Percentiles rank a stretch among this genome's conserved stretches.
Conservation (phyloP, 169 alveolate genomes). For the Amoebophrya sp. region DNA sequence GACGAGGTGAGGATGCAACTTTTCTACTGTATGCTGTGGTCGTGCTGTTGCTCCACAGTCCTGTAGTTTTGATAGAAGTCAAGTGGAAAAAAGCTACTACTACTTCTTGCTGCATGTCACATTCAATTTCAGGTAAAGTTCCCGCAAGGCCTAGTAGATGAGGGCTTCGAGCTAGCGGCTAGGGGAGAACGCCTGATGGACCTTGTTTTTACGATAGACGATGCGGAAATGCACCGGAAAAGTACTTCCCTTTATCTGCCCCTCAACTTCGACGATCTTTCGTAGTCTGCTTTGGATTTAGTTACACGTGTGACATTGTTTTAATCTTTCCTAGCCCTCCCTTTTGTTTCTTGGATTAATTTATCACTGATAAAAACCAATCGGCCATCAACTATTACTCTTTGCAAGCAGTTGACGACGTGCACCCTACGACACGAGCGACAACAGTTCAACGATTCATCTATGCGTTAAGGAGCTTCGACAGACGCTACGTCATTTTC, state of each 20-base stretch:
- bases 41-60: no score
- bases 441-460: not conserved
- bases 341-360: not conserved
- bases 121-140: not conserved
- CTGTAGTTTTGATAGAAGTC: no score
- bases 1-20: not conserved
- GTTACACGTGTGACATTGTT: not conserved
- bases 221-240: not conserved
- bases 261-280: not conserved
- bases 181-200: not conserved
- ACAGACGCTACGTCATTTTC: not conserved
- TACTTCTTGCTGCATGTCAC: no score
- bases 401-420: not conserved
- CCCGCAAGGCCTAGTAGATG: not conserved
- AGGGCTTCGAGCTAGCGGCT: not conserved
- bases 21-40: no score
- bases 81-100: no score
- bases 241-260: not conserved
- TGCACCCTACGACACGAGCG: not conserved
- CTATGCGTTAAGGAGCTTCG: not conserved
- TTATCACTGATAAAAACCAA: no score
- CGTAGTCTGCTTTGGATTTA: not conserved
- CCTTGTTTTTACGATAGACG: not conserved
- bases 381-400: no score
- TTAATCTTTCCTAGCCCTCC: not conserved